Evolutionary conservation across 345 rosid species (phyloP).

Genomic region (Eucalyptus erythrocorys): DNA sequence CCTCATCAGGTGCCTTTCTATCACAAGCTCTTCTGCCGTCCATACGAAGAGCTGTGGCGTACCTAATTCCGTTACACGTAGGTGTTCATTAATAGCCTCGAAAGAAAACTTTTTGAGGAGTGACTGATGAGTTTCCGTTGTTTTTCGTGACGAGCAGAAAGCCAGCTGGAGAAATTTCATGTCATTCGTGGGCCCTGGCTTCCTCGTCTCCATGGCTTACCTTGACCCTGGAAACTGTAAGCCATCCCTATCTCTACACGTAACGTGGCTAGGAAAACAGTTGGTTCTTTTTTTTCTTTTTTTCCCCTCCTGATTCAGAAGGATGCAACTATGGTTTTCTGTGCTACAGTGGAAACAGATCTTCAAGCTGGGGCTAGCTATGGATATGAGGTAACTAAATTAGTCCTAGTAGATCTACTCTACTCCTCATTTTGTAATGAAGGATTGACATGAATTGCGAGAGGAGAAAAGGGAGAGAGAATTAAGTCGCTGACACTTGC

Average conservation of each 20-base stretch:
- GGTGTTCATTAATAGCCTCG: neutral
- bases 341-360: conserved; percentile 56
- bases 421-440: neutral
- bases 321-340: neutral
- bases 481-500: neutral
- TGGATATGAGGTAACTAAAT: conserved; percentile 24
- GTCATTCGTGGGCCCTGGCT: conserved; percentile 9
- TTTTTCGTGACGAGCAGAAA: neutral
- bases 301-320: too few species aligned
- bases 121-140: neutral
- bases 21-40: neutral
- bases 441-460: neutral
- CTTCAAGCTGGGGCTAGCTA: conserved; percentile 61
- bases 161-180: conserved; percentile 16
- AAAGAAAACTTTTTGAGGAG: neutral
- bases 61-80: neutral
- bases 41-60: neutral
- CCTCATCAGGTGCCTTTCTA: neutral
- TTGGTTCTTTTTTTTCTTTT: neutral
- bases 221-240: conserved; percentile 20
- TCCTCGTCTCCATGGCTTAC: conserved; percentile 15
- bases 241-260: too few species aligned
- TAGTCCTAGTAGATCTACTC: neutral
- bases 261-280: neutral
- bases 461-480: neutral